Evolutionary conservation across 169 alveolate species (phyloP), one percentile per base, ranked within the genome.

Genomic region (Neospora caninum): DNA sequence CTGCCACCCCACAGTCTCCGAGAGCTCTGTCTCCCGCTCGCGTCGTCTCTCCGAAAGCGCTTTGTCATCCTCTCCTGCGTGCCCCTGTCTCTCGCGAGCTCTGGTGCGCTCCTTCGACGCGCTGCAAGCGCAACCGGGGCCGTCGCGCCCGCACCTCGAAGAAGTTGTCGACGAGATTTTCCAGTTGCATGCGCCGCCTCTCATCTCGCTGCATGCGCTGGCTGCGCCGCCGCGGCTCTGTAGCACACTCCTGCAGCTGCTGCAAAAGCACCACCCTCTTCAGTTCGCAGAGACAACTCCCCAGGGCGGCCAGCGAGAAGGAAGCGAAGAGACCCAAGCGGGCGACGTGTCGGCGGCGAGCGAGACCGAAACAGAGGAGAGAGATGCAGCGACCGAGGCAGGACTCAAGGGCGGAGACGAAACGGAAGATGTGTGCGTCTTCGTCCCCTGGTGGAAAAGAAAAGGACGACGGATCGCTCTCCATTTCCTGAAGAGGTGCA

Each of bases 391-490:
- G n/a, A 13, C 31, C 13, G 84, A 13, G 13, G 13, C 58, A 13
- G 22, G 13, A 13, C 22, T 13, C 4, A 49, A 80, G 38, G 89
- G 39, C 41, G 39, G 41, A 9, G 89, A 82, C 9, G 49, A 7
- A 4, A 31, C 64, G 36, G 41, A 22, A 31, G 89, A 43, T 22
- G 69, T 82, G 38, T 16, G 89, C 9, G 64, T 41, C 38, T 82
- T 42, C 36, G 54, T 82, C 10, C 89, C 89, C 34, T 82, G 89
- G 89, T 82, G 89, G 89, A 82, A 82, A 67, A 41, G 89, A 20
- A 36, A 43, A 25, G 89, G 54, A 18, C 29, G 69, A 43, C 38
- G 69, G n/a, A 27, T 82, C 7, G 69, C 53, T 4, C 89, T 42
- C 34, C 67, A 82, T 29, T 82, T 82, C 41, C 36, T 82, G 22